phyloP scores from a whole-genome alignment of 331 rosid species.

The Quercus phellos region DNA sequence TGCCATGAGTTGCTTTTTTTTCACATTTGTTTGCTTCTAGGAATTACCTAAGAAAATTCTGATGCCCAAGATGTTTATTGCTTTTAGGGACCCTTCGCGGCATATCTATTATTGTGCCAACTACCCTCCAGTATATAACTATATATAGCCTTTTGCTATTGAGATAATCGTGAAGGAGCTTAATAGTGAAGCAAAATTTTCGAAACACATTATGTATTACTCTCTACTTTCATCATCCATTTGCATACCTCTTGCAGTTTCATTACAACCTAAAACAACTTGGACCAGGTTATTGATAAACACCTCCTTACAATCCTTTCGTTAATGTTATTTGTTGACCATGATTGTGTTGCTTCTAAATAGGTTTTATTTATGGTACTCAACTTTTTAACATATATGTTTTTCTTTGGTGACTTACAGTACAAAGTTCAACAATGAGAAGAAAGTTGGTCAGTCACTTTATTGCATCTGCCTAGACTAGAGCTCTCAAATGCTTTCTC shows the following conservation, averaged over 20 bases:
- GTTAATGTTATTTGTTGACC: background rate
- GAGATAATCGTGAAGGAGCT: background rate
- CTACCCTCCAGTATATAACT: background rate
- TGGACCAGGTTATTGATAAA: conserved; percentile 28
- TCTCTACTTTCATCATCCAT: conserved; percentile 21
- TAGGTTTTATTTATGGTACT: background rate
- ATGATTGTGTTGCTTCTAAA: background rate
- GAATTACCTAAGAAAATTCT: background rate
- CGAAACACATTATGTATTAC: conserved; percentile 14
- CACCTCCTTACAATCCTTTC: background rate
- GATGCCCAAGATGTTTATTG: background rate
- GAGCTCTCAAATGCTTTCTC: background rate
- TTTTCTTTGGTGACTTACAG: conserved; percentile 17
- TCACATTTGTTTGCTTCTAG: background rate
- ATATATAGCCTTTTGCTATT: background rate
- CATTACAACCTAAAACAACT: conserved; percentile 18
- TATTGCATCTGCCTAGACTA: background rate
- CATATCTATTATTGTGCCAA: background rate
- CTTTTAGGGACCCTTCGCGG: background rate
- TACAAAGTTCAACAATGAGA: conserved; percentile 20
- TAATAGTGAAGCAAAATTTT: background rate
- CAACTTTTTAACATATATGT: background rate
- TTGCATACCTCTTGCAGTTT: conserved; percentile 26
- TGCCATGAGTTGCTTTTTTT: background rate
- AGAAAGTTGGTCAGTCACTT: conserved; percentile 30